These are phyloP conservation scores for Schizosaccharomyces lindneri DNA, from an alignment of 805 yeast species.

Conservation along the genomic window DNA sequence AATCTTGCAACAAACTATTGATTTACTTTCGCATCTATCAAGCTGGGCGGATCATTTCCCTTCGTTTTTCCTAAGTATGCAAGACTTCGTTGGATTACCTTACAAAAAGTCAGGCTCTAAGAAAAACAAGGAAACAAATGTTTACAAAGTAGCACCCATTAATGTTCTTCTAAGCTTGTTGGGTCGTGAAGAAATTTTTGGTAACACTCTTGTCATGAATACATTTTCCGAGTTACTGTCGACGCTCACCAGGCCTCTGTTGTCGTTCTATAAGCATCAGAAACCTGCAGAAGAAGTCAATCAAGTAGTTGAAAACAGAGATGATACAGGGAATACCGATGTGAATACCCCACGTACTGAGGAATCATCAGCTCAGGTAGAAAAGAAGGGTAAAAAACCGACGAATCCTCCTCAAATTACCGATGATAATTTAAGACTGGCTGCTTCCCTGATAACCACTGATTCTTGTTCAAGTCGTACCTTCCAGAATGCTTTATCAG, in stretches of 20 bases:
- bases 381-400: slow-evolving; percentile 3
- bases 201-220: slow-evolving; percentile 57
- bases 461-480: slow-evolving; percentile 70
- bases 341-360: background rate
- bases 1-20: slow-evolving; percentile 57
- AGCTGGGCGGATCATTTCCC: slow-evolving; percentile 44
- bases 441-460: slow-evolving; percentile 44
- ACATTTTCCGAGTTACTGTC: slow-evolving; percentile 49
- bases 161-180: slow-evolving; percentile 40
- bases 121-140: slow-evolving; percentile 15
- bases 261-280: slow-evolving; percentile 22
- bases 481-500: slow-evolving; percentile 57
- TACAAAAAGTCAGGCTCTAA: slow-evolving; percentile 16
- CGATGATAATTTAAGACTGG: slow-evolving; percentile 30
- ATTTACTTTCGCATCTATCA: slow-evolving; percentile 43
- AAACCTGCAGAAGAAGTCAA: slow-evolving; percentile 9
- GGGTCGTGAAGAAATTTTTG: slow-evolving; percentile 36
- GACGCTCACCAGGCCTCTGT: slow-evolving; percentile 49
- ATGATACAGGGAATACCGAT: background rate
- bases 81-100: slow-evolving; percentile 21
- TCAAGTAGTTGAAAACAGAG: background rate
- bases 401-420: slow-evolving; percentile 38
- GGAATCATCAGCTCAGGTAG: background rate
- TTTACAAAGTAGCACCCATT: slow-evolving; percentile 28
- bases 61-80: slow-evolving; percentile 56